Evolutionary conservation across 2,329 filamentous ascomycete genomes (phyloP).

Genomic region (Chaetomiaceae sp.): DNA sequence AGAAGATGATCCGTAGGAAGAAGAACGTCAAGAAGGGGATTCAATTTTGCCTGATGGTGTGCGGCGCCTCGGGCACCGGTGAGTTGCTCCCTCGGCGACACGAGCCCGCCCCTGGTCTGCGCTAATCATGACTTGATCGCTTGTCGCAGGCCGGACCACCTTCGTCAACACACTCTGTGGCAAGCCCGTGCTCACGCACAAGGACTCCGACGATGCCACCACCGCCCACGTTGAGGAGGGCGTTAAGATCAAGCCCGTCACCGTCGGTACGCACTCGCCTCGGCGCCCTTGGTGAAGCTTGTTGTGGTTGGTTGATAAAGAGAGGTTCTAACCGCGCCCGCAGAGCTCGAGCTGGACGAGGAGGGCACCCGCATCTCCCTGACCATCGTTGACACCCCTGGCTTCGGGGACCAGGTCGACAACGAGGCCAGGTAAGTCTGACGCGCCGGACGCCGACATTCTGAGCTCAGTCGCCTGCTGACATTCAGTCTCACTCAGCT

Average conservation of each 20-base stretch:
- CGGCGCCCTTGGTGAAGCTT: neutral
- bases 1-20: slow-evolving; percentile 98
- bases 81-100: slow-evolving; percentile 33
- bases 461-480: too few species aligned
- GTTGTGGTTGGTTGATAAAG: too few species aligned
- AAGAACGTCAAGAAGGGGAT: slow-evolving; percentile 99
- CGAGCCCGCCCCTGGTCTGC: neutral
- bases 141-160: slow-evolving; percentile 74
- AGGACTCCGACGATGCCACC: slow-evolving; percentile 85
- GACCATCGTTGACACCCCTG: slow-evolving; percentile 97
- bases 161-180: slow-evolving; percentile 99
- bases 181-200: slow-evolving; percentile 82
- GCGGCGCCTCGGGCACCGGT: slow-evolving; percentile 97
- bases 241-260: slow-evolving; percentile 97
- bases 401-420: slow-evolving; percentile 98
- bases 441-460: too few species aligned
- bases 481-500: too few species aligned
- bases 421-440: slow-evolving; percentile 88
- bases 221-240: slow-evolving; percentile 91
- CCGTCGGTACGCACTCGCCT: slow-evolving; percentile 65
- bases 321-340: slow-evolving; percentile 3
- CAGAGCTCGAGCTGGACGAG: slow-evolving; percentile 92
- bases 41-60: slow-evolving; percentile 99
- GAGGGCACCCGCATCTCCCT: slow-evolving; percentile 97
- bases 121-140: slow-evolving; percentile 3